These are phyloP conservation scores for Tricholomella constricta DNA, from an alignment of 768 basidiomycete species.

Conservation along the genomic window DNA sequence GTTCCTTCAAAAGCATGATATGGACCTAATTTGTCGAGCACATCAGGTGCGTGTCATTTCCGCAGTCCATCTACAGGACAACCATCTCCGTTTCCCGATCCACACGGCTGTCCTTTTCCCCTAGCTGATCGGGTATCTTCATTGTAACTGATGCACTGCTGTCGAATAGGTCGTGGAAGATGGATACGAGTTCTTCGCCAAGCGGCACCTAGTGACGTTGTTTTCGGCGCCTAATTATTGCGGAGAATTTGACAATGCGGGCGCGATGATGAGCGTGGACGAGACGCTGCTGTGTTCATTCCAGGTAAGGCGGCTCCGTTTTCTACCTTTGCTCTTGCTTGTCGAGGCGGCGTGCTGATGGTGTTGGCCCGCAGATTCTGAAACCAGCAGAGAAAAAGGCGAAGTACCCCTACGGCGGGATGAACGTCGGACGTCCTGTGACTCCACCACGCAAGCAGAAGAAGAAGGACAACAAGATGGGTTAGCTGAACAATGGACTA, in stretches of 20 bases:
- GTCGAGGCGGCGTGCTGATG: neutral
- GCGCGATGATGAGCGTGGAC: slow-evolving; percentile 99
- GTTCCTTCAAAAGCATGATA: slow-evolving; percentile 99
- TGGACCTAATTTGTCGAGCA: slow-evolving; percentile 98
- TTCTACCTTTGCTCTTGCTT: too few species aligned
- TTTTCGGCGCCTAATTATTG: slow-evolving; percentile 97
- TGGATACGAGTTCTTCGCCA: slow-evolving; percentile 98
- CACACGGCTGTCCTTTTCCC: neutral
- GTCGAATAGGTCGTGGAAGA: slow-evolving; percentile 96
- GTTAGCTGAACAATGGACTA: slow-evolving; percentile 24
- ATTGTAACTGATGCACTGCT: slow-evolving; percentile 5
- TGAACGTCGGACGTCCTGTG: slow-evolving; percentile 85
- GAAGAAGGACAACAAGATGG: slow-evolving; percentile 88
- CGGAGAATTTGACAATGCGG: slow-evolving; percentile 98
- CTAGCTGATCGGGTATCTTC: neutral
- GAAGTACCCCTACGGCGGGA: slow-evolving; percentile 87
- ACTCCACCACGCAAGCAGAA: slow-evolving; percentile 97
- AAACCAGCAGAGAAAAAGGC: slow-evolving; percentile 99
- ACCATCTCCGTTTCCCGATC: neutral
- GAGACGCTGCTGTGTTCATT: slow-evolving; percentile 97
- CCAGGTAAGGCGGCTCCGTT: slow-evolving; percentile 60
- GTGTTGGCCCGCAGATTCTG: slow-evolving; percentile 66
- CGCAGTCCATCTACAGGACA: too few species aligned
- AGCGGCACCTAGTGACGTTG: slow-evolving; percentile 93
- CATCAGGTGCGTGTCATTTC: slow-evolving; percentile 73